Evolutionary conservation across 2,329 filamentous ascomycete genomes (phyloP).

Genomic region (Penicillium rolfsii): DNA sequence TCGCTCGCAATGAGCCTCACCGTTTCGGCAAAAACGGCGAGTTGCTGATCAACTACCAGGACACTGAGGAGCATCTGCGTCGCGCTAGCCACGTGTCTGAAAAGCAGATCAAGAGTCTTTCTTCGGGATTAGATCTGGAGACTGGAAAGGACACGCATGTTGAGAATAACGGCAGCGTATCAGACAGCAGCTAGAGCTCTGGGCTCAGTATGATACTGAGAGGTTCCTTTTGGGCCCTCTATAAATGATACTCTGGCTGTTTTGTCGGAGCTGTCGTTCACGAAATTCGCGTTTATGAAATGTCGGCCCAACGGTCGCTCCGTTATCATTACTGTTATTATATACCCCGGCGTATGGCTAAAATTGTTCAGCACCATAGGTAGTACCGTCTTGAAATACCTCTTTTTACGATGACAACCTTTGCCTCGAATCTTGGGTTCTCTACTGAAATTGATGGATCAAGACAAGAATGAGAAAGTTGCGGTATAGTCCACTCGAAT

Average conservation of each 20-base stretch:
- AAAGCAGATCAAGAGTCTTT: conserved; percentile 17
- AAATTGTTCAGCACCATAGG: too few relatives aligned
- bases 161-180: conserved; percentile 24
- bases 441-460: not conserved
- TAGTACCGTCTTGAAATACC: too few relatives aligned
- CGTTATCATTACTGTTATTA: too few relatives aligned
- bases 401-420: too few relatives aligned
- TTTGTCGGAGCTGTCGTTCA: not conserved
- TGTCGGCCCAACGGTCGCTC: too few relatives aligned
- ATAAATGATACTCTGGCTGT: not conserved
- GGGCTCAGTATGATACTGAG: not conserved
- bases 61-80: conserved; percentile 42
- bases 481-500: not conserved
- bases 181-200: conserved; percentile 17
- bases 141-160: conserved; percentile 26
- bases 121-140: conserved; percentile 21
- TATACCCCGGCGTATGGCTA: too few relatives aligned
- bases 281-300: not conserved
- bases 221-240: not conserved
- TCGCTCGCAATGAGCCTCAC: conserved; percentile 55
- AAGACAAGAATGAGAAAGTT: not conserved
- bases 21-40: conserved; percentile 62
- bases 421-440: too few relatives aligned
- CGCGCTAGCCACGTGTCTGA: conserved; percentile 31
- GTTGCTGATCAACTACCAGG: conserved; percentile 56